Evolutionary conservation across 306 rosid genomes (phyloP).

Genomic region (Lotus japonicus): DNA sequence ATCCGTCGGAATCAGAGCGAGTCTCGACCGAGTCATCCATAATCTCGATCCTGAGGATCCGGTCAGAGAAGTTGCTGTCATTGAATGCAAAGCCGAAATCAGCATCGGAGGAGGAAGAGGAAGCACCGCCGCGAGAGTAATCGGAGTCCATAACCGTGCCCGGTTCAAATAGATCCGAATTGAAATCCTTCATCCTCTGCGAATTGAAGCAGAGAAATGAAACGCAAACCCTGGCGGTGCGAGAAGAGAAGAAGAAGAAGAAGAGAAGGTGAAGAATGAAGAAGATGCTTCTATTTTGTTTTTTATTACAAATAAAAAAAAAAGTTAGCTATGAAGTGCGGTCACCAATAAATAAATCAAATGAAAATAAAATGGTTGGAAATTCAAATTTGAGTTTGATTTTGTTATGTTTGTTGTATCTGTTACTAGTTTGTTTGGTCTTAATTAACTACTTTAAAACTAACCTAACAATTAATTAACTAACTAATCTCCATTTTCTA

Average conservation of each 20-base stretch:
- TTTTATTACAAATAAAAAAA: background rate
- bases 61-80: constrained; percentile 85
- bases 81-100: constrained; percentile 87
- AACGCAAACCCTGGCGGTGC: constrained; percentile 13
- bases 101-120: constrained; percentile 47
- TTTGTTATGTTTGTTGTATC: background rate
- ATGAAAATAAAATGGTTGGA: background rate
- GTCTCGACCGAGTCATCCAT: constrained; percentile 45
- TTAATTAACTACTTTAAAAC: background rate
- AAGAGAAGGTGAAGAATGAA: background rate
- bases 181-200: constrained; percentile 29
- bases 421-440: background rate
- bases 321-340: background rate
- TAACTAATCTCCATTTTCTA: too few species aligned
- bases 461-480: background rate
- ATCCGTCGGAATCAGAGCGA: constrained; percentile 43
- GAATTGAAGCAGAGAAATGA: background rate
- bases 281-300: background rate
- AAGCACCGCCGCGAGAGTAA: constrained; percentile 21
- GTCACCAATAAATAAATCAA: background rate
- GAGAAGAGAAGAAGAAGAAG: background rate
- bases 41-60: constrained; percentile 69
- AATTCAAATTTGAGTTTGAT: background rate
- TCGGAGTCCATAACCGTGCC: constrained; percentile 57
- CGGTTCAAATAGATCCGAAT: constrained; percentile 75